Evolutionary conservation across 129 eudicot species (phyloP), one percentile per base, ranked within the genome.

Genomic region (Arctium lappa): DNA sequence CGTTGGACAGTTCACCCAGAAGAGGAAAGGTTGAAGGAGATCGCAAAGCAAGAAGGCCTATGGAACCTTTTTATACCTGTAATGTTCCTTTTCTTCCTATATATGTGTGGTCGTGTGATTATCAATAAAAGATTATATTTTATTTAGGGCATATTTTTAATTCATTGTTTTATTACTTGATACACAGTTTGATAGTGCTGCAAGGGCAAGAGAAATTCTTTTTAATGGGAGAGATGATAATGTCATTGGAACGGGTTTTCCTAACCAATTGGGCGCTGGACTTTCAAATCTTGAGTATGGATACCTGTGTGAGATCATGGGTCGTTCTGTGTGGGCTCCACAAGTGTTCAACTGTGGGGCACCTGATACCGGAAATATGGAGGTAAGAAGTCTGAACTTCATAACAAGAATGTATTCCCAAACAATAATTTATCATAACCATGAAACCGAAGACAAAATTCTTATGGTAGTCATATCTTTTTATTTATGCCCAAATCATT

Each of bases 321-420:
- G 99, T 44, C 95, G 95, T 63, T 95, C 99, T 62, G 84, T 95
- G 72, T 95, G 95, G 95, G 99, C 99, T 53, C 98, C 99, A 56
- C 99, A 95, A 86, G 94, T 95, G 83, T 95, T 95, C 83, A 95
- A 95, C 62, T 95, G 99, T 76, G 99, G 98, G 38, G 95, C 99
- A 48, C 99, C 99, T 53, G 99, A 95, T 86, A 95, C 99, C 40
- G 99, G 99, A 84, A 95, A 95, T 84, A 95, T 93, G 99, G 99
- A 95, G 99, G 99, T 93, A 85, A 75, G 84, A 73, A 22, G 31
- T n/a, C 37, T 13, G 22, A 76, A 22, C n/a, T 39, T 63, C 33
- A 12, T 65, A 38, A 37, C 27, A 34, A 30, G 7, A 73, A 33
- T 56, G 34, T 48, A 48, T 48, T 48, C 44, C 34, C 3, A 32